Evolutionary conservation across 805 yeast species (phyloP).

Genomic region (Yarrowia sp.): DNA sequence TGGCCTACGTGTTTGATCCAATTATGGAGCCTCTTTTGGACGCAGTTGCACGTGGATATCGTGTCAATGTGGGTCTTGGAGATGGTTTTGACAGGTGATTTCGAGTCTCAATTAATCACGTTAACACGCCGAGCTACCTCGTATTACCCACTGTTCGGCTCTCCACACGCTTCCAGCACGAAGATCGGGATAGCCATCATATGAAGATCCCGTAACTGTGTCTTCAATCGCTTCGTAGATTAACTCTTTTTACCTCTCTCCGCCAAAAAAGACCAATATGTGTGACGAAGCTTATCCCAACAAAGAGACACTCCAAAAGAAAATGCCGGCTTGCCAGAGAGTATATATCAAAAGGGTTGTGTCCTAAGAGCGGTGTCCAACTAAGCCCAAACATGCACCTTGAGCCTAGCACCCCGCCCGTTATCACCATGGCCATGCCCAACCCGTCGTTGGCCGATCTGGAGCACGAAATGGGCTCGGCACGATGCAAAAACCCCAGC

Average conservation of each 20-base stretch:
- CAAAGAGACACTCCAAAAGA: background rate
- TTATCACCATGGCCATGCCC: background rate
- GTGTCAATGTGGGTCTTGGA: no score
- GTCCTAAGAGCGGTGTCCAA: background rate
- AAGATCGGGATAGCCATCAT: no score
- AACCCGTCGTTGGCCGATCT: slow-evolving; percentile 12
- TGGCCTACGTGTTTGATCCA: background rate
- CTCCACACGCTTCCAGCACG: no score
- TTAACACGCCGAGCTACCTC: no score
- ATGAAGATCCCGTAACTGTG: slow-evolving; percentile 4
- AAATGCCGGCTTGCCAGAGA: background rate
- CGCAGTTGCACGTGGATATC: no score
- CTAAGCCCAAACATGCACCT: background rate
- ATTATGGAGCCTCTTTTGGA: no score
- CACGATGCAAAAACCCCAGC: background rate
- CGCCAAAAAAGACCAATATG: background rate
- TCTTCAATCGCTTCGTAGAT: background rate
- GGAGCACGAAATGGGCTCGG: background rate
- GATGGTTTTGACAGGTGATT: no score
- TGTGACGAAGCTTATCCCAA: background rate
- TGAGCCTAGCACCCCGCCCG: background rate
- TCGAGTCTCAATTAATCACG: no score
- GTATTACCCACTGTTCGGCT: no score
- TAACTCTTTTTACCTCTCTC: background rate
- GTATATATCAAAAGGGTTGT: slow-evolving; percentile 2